phyloP scores from a whole-genome alignment of 306 rosid species.

The Malus orientalis region DNA sequence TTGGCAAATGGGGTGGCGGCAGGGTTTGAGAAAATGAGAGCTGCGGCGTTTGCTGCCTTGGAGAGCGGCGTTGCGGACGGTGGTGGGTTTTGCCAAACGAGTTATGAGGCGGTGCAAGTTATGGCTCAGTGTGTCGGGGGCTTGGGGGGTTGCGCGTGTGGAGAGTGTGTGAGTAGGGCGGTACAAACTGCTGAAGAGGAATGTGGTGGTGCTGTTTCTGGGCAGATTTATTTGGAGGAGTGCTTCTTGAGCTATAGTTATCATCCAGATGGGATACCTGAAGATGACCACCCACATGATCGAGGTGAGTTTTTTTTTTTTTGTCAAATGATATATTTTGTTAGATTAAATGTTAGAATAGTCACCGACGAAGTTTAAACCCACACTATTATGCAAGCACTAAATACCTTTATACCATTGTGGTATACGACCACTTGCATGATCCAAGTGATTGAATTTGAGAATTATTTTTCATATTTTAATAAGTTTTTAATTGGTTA shows the following conservation, averaged over 20 bases:
- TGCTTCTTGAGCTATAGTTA: slow-evolving; percentile 47
- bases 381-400: fast-evolving
- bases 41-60: slow-evolving; percentile 37
- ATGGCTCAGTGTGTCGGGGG: slow-evolving; percentile 64
- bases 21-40: slow-evolving; percentile 28
- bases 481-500: background rate
- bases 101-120: slow-evolving; percentile 29
- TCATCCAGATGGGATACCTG: slow-evolving; percentile 6
- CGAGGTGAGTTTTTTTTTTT: too few species aligned
- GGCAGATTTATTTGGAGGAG: slow-evolving; percentile 42
- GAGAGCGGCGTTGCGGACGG: slow-evolving; percentile 28
- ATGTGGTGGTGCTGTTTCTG: slow-evolving; percentile 41
- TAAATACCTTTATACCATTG: too few species aligned
- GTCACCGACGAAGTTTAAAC: too few species aligned
- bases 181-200: slow-evolving; percentile 34
- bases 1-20: background rate
- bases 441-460: slow-evolving; percentile 20
- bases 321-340: too few species aligned
- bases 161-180: slow-evolving; percentile 48
- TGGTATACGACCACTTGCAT: too few species aligned
- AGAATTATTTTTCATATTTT: background rate
- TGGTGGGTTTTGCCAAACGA: slow-evolving; percentile 27
- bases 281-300: background rate
- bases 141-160: slow-evolving; percentile 46
- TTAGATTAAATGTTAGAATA: too few species aligned